Conservation (phyloP, 768 basidiomycete species). For the Saitozyma podzolica region DNA sequence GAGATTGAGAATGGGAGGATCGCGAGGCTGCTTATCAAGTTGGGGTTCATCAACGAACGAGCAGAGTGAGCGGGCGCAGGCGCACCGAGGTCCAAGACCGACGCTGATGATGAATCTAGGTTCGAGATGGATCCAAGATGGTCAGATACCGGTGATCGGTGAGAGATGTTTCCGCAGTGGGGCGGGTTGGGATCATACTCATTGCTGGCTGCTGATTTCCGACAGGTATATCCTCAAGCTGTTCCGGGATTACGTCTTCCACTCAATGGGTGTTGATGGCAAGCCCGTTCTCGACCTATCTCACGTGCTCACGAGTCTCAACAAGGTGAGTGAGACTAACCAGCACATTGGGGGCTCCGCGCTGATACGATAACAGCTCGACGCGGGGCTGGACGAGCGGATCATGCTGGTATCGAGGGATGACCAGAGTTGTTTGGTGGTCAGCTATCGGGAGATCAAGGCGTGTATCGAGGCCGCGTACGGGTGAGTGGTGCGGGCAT, state of each 20-base stretch:
- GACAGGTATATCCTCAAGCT: conserved; percentile 84
- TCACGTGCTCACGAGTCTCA: conserved; percentile 87
- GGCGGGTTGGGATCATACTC: too few species aligned
- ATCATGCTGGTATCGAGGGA: conserved; percentile 93
- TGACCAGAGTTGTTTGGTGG: conserved; percentile 92
- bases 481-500: conserved; percentile 58
- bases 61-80: conserved; percentile 77
- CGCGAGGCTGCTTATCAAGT: conserved; percentile 83
- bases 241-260: conserved; percentile 97
- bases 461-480: conserved; percentile 80
- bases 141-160: conserved; percentile 95
- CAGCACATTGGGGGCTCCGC: not conserved
- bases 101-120: conserved; percentile 54
- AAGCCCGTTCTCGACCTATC: conserved; percentile 84
- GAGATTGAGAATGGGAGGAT: conserved; percentile 94
- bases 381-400: conserved; percentile 88
- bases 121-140: conserved; percentile 94
- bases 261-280: conserved; percentile 88
- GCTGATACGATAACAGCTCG: conserved; percentile 62
- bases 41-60: conserved; percentile 98
- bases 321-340: conserved; percentile 66
- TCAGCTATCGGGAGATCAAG: conserved; percentile 89
- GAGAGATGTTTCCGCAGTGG: not conserved
- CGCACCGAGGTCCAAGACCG: not conserved
- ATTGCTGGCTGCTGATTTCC: not conserved